phyloP scores from a whole-genome alignment of 768 basidiomycete genomes.

The Phaeotremella fagi region DNA sequence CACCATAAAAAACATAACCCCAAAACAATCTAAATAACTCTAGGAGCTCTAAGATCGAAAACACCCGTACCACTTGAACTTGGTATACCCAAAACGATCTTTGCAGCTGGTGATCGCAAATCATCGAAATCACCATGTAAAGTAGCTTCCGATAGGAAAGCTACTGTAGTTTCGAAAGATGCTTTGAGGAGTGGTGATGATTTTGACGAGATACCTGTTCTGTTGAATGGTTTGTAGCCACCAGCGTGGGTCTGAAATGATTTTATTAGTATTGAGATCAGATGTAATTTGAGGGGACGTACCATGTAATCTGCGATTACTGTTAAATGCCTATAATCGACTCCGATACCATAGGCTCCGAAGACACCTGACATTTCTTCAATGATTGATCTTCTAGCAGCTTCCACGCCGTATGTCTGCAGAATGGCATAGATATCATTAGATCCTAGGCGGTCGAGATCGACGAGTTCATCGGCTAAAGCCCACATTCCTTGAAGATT shows the following conservation, averaged over 20 bases:
- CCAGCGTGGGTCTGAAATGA: constrained; percentile 82
- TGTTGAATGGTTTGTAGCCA: constrained; percentile 96
- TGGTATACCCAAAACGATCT: constrained; percentile 83
- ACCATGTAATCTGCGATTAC: constrained; percentile 99
- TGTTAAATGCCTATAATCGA: constrained; percentile 87
- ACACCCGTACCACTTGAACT: constrained; percentile 88
- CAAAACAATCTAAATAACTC: not conserved
- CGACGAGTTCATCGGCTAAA: constrained; percentile 56
- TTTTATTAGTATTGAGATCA: constrained; percentile 1
- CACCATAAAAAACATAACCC: not conserved
- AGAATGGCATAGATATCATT: constrained; percentile 93
- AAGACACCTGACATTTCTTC: constrained; percentile 86
- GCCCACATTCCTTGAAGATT: constrained; percentile 86
- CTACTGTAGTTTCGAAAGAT: constrained; percentile 91
- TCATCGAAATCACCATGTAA: constrained; percentile 94
- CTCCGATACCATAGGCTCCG: constrained; percentile 89
- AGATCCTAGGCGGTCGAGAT: constrained; percentile 76
- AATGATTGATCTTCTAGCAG: constrained; percentile 85
- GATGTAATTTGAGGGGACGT: constrained; percentile 38
- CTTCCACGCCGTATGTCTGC: constrained; percentile 92
- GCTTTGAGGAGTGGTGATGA: constrained; percentile 96
- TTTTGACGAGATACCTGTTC: constrained; percentile 85
- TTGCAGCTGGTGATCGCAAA: constrained; percentile 80
- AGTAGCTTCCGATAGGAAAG: constrained; percentile 90
- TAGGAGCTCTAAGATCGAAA: constrained; percentile 63